Evolutionary conservation across 768 basidiomycete species (phyloP).

Genomic region (Hygrophoropsis aurantiaca): DNA sequence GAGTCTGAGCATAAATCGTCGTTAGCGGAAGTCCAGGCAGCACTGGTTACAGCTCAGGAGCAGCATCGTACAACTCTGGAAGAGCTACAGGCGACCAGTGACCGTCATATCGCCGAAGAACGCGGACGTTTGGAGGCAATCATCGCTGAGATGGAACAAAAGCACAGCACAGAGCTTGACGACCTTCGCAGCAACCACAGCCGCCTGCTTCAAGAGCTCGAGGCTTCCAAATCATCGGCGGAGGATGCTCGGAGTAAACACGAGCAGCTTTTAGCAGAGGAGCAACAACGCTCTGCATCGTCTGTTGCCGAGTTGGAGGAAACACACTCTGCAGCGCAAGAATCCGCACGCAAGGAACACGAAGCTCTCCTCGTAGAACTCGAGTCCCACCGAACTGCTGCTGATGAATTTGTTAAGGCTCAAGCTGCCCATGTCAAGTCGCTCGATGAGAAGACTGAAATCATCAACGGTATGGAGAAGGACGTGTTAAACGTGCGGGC

Average conservation of each 20-base stretch:
- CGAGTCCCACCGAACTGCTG: constrained; percentile 45
- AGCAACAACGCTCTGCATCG: constrained; percentile 24
- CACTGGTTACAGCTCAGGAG: constrained; percentile 38
- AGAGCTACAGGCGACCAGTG: constrained; percentile 31
- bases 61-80: constrained; percentile 37
- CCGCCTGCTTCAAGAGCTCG: constrained; percentile 50
- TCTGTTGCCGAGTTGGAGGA: constrained; percentile 16
- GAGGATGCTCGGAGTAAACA: constrained; percentile 24
- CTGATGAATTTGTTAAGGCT: constrained; percentile 40
- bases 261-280: constrained; percentile 21
- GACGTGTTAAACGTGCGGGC: constrained; percentile 42
- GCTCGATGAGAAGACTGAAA: constrained; percentile 48
- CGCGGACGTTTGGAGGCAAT: constrained; percentile 42
- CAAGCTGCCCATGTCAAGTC: constrained; percentile 45
- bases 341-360: constrained; percentile 43
- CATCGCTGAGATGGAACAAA: constrained; percentile 49
- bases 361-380: constrained; percentile 52
- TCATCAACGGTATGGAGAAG: constrained; percentile 48
- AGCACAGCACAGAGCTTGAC: constrained; percentile 50
- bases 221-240: constrained; percentile 49
- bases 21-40: constrained; percentile 39
- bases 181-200: constrained; percentile 36
- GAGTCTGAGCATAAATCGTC: constrained; percentile 49
- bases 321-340: constrained; percentile 19
- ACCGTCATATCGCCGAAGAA: constrained; percentile 43